Base-by-base conservation (phyloP, 768 basidiomycete genomes). In the Cystofilobasidium bisporidii region DNA sequence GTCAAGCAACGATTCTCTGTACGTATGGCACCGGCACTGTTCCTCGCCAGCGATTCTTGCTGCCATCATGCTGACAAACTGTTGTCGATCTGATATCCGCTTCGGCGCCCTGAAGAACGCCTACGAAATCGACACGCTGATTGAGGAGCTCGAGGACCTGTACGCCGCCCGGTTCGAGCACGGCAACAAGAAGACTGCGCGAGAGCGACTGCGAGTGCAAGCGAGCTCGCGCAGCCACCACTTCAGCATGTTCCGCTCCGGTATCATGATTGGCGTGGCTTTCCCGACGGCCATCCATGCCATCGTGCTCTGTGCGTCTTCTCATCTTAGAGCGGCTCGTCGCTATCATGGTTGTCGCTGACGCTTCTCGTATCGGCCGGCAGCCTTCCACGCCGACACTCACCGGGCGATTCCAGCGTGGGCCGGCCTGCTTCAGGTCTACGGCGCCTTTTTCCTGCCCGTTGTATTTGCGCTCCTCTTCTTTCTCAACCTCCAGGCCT, bases 401-500 rank as follows among this genome's bases (percentile, higher is more conserved):
- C 81, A 83, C 22, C 75, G 74, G 20, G 76, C 72, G 0, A 82
- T 93, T 20, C 85, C 85, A 0, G 84, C 82, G 14, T 91, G 87
- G 86, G 81, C 82, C 63, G 84, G 82, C 1, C 77, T 98, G 14
- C 78, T 98, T 48, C 60, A 61, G 47, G 79, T 93, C 24, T 99
- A 96, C 74, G 86, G 83, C 0, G 81, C 86, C 6, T 76, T 94
- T 30, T 76, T 85, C 53, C 75, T 96, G 4, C 91, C 92, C 0
- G 80, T 86, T 9, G 70, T 94, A 3, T 87, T 96, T 73, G 80
- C 84, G 1, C 69, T 90, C 38, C 78, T 96, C 0, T 83, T 98
- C 63, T 88, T 89, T 30, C 66, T 88, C n/a, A 97, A 99, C 74
- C 71, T 98, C 6, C 71, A 86, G 26, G 87, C 86, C 0, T 99